Percentiles rank a stretch among this genome's conserved stretches.
phyloP scores from a whole-genome alignment of 768 basidiomycete genomes.

The Artomyces pyxidatus region DNA sequence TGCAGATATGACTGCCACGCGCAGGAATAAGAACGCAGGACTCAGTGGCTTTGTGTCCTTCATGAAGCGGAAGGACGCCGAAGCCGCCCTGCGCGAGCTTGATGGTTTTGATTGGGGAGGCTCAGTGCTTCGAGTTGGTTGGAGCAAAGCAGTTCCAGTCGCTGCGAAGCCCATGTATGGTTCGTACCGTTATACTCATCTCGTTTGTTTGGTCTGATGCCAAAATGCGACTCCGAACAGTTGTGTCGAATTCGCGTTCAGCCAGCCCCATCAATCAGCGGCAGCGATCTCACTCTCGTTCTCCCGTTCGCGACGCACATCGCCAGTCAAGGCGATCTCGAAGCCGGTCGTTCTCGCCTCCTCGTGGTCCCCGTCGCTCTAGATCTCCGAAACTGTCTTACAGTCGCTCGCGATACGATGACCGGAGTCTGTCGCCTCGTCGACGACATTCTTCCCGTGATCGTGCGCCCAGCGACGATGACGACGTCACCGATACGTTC shows the following conservation, averaged over 20 bases:
- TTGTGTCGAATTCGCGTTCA: slow-evolving; percentile 16
- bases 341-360: slow-evolving; percentile 32
- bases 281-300: slow-evolving; percentile 23
- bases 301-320: slow-evolving; percentile 27
- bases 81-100: slow-evolving; percentile 77
- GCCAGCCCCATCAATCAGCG: slow-evolving; percentile 26
- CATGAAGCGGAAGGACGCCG: slow-evolving; percentile 91
- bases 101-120: slow-evolving; percentile 97
- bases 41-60: slow-evolving; percentile 95
- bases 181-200: slow-evolving; percentile 25
- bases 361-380: slow-evolving; percentile 27
- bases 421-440: slow-evolving; percentile 39
- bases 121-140: slow-evolving; percentile 77
- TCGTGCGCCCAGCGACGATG: slow-evolving; percentile 40
- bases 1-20: slow-evolving; percentile 64
- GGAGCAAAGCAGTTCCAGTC: slow-evolving; percentile 94
- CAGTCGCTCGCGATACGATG: slow-evolving; percentile 28
- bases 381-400: no score
- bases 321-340: slow-evolving; percentile 28
- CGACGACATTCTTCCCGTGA: slow-evolving; percentile 27
- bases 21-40: slow-evolving; percentile 64
- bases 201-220: background rate
- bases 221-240: background rate
- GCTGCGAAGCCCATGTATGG: slow-evolving; percentile 76
- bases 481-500: slow-evolving; percentile 74